Evolutionary conservation across 495 filamentous ascomycete species (phyloP).

Genomic region (Glarea lozoyensis): DNA sequence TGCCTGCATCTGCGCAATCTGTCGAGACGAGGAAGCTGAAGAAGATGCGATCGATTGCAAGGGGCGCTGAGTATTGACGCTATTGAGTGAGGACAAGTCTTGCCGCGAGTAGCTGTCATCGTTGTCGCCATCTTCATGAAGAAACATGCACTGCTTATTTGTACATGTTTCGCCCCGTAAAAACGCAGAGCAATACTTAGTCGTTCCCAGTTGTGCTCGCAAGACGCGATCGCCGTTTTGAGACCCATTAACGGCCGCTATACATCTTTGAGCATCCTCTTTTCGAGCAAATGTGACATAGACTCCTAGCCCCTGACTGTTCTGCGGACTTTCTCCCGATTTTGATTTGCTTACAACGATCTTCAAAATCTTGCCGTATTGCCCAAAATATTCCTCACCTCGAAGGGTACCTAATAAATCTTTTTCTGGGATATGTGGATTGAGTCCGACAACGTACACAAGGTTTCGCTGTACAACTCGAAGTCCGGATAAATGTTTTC

Average conservation of each 20-base stretch:
- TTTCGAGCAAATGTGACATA: constrained; percentile 93
- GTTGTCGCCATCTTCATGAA: constrained; percentile 94
- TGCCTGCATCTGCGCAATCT: constrained; percentile 31
- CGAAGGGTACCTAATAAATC: constrained; percentile 81
- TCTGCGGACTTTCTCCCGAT: constrained; percentile 52
- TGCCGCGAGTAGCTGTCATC: constrained; percentile 94
- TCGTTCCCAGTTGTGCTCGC: constrained; percentile 91
- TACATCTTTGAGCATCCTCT: constrained; percentile 80
- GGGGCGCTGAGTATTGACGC: constrained; percentile 68
- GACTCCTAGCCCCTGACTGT: constrained; percentile 78
- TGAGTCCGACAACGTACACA: constrained; percentile 94
- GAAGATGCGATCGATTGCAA: constrained; percentile 35
- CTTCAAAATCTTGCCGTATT: constrained; percentile 97
- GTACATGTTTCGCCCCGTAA: constrained; percentile 85
- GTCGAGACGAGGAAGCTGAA: constrained; percentile 36
- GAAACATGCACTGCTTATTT: constrained; percentile 93
- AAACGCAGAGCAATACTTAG: constrained; percentile 98
- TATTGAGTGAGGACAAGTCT: constrained; percentile 94
- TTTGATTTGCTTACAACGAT: constrained; percentile 97
- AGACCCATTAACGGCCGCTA: constrained; percentile 84
- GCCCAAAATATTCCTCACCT: constrained; percentile 87
- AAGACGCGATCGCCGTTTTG: constrained; percentile 80
- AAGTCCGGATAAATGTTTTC: constrained; percentile 90
- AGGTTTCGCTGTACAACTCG: constrained; percentile 97
- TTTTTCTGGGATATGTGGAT: constrained; percentile 83